Evolutionary conservation across 1,284 basidiomycete genomes (phyloP), one percentile per base, ranked within the genome.

Genomic region (Pholiota adiposa): DNA sequence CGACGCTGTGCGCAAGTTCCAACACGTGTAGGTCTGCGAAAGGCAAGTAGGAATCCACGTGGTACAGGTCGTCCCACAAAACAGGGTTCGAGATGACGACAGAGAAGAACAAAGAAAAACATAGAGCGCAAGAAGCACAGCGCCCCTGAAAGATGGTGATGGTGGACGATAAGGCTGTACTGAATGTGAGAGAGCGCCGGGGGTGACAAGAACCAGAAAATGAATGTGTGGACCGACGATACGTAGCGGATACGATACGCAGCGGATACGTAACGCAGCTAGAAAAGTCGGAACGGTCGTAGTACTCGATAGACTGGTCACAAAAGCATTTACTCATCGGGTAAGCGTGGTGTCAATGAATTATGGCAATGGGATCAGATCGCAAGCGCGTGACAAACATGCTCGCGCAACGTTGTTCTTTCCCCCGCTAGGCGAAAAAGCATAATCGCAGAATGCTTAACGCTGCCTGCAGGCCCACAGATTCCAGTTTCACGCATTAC

Each of bases 21-120:
- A 46, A 46, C 44, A 46, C 44, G 44, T 46, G 44, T 46, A 46
- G 44, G 40, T 46, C 44, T n/a, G 44, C 16, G 44, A 46, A 46
- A 27, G 44, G 44, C 21, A 27, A 27, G 44, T 46, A 23, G 23
- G 25, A 27, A 27, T n/a, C 36, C 44, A 46, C 44, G 44, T 46
- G 44, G 44, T 46, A 46, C 44, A 46, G 44, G 14, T 14, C 29
- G 23, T 27, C 6, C 9, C 41, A 27, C 23, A 16, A 27, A 46
- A 46, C 8, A 23, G 23, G 44, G 23, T 46, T 46, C 44, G 27
- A 25, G 23, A 46, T 46, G 44, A 46, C 44, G 44, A 46, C 44
- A 46, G 23, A 27, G 7, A 46, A 14, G 27, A 46, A 18, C 25
- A 46, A 21, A 46, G 14, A 41, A 41, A 46, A 27, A 46, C 41